Conservation (phyloP, 306 rosid species). For the Herpetospermum pedunculosum region DNA sequence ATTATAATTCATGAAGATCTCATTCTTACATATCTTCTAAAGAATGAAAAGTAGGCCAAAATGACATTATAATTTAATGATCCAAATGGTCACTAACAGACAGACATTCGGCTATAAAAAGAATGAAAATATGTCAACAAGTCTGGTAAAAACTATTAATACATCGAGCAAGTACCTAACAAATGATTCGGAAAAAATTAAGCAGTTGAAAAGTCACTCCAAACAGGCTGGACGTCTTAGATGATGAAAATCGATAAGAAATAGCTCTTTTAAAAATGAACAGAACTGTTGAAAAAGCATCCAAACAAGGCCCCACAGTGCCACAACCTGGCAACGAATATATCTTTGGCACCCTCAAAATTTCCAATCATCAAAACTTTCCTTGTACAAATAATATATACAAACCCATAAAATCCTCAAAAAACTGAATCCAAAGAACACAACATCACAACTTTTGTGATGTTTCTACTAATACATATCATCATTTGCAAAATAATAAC, state of each 20-base stretch:
- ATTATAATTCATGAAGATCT: neutral
- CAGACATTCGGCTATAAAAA: neutral
- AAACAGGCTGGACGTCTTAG: too few relatives aligned
- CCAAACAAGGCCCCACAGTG: neutral
- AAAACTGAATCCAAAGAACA: conserved; percentile 8
- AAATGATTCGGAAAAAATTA: too few relatives aligned
- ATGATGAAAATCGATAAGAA: neutral
- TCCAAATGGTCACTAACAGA: neutral
- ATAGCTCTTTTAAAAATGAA: neutral
- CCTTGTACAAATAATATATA: conserved; percentile 3
- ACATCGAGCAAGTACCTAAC: neutral
- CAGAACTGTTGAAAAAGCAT: neutral
- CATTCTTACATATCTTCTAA: neutral
- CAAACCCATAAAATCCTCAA: neutral
- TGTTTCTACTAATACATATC: neutral
- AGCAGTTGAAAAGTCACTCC: too few relatives aligned
- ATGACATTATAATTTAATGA: neutral
- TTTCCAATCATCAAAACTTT: conserved; percentile 6
- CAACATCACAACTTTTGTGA: conserved; percentile 5
- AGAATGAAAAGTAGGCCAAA: neutral
- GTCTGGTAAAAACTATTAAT: neutral
- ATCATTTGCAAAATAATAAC: neutral
- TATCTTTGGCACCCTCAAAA: neutral
- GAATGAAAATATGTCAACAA: neutral
- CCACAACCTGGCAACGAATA: neutral